phyloP scores from a whole-genome alignment of 2,329 filamentous ascomycete species.

The Graphiopsis chlorocephala region DNA sequence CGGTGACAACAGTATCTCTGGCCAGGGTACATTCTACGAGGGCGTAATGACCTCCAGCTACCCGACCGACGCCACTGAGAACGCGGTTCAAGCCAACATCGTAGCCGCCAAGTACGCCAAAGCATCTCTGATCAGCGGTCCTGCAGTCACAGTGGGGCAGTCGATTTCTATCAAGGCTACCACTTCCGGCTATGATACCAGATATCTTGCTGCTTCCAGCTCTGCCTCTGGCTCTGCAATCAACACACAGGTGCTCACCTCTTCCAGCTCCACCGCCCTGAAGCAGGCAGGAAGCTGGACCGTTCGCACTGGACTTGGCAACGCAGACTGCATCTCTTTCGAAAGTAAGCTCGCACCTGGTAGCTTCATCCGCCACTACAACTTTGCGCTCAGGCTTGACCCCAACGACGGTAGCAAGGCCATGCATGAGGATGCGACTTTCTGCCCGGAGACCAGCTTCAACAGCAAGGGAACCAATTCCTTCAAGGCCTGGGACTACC shows the following conservation, averaged over 20 bases:
- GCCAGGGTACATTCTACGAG: conserved; percentile 56
- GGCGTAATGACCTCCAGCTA: conserved; percentile 64
- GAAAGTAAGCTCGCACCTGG: conserved; percentile 59
- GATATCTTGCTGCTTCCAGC: conserved; percentile 55
- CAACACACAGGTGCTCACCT: conserved; percentile 55
- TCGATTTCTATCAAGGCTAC: conserved; percentile 56
- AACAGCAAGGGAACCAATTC: conserved; percentile 49
- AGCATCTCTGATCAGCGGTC: conserved; percentile 48
- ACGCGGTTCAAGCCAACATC: conserved; percentile 50
- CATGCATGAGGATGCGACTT: conserved; percentile 62
- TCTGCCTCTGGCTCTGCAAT: conserved; percentile 50
- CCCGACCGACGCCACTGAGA: conserved; percentile 58
- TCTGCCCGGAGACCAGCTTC: conserved; percentile 56
- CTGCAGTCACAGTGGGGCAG: conserved; percentile 48
- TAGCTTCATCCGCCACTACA: conserved; percentile 56
- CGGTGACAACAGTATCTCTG: conserved; percentile 61
- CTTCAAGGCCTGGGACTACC: conserved; percentile 59
- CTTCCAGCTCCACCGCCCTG: conserved; percentile 49
- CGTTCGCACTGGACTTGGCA: conserved; percentile 55
- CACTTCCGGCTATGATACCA: conserved; percentile 52
- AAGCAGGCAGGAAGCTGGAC: conserved; percentile 55
- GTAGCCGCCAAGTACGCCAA: conserved; percentile 57
- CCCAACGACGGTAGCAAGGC: conserved; percentile 55
- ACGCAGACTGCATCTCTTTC: conserved; percentile 59
- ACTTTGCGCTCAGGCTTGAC: conserved; percentile 51